Evolutionary conservation across 441 rosid species (phyloP), one percentile per base, ranked within the genome.

Genomic region (Bruguiera hainesii): DNA sequence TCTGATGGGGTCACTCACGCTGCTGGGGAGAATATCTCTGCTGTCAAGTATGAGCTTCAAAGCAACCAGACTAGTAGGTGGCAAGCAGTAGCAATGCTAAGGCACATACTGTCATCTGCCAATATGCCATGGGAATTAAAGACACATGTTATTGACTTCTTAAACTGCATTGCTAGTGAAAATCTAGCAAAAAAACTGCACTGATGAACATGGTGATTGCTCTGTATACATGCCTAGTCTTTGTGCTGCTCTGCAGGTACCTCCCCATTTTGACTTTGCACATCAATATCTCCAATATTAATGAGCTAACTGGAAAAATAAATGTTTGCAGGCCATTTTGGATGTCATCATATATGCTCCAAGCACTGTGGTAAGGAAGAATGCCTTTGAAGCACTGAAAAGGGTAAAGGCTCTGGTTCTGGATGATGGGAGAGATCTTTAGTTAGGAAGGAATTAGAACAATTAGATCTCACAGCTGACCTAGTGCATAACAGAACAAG

Each of bases 61-160:
- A 78, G 56, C 66, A 79, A 79, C 72, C 89, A 71, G 64, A 78
- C 76, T 31, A 81, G 80, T 73, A 81, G 92, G 74, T 94, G 96
- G 99, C 82, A 78, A 84, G 86, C 93, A 50, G 42, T 87, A 66
- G 92, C 87, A 83, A 89, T 88, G 93, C 65, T 87, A 71, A 88
- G 81, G 80, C 75, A 83, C 74, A 49, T 89, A 79, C 71, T 89
- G 53, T 79, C 89, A 49, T 78, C 89, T 56, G 76, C 67, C 56
- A 68, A 72, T 77, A 77, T 89, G 66, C 81, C 83, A 23, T 91
- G 91, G 96, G 85, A 85, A 74, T 73, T 89, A 66, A 91, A 79
- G 87, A 73, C 79, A 70, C 83, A 87, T 58, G 77, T 89, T 31
- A 75, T 94, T 15, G 82, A 87, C 42, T 82, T 94, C 71, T 72